phyloP scores from a whole-genome alignment of 2,329 filamentous ascomycete species.

The Ilyonectria sp. region DNA sequence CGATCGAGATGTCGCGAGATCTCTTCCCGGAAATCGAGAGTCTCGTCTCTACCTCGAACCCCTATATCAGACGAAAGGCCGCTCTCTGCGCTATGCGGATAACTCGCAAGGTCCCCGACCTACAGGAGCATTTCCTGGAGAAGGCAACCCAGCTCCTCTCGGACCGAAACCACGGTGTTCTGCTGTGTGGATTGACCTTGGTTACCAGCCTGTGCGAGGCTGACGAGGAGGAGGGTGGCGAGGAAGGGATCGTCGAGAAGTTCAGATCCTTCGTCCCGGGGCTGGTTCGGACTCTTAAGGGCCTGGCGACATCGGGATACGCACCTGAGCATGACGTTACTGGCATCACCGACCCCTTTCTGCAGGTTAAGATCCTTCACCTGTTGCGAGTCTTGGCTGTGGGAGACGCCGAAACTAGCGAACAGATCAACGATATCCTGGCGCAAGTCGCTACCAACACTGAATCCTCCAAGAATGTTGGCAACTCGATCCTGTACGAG shows the following conservation, averaged over 20 bases:
- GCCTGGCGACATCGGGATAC: slow-evolving; percentile 94
- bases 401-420: slow-evolving; percentile 89
- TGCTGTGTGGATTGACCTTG: slow-evolving; percentile 92
- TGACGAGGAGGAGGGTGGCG: slow-evolving; percentile 92
- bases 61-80: slow-evolving; percentile 98
- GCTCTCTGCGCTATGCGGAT: slow-evolving; percentile 99
- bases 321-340: slow-evolving; percentile 98
- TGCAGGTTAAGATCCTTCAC: slow-evolving; percentile 96
- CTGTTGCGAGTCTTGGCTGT: slow-evolving; percentile 88
- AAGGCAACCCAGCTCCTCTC: slow-evolving; percentile 91
- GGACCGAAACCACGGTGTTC: slow-evolving; percentile 95
- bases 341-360: slow-evolving; percentile 96
- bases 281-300: slow-evolving; percentile 91
- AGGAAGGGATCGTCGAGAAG: slow-evolving; percentile 90
- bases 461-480: slow-evolving; percentile 97
- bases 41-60: slow-evolving; percentile 92
- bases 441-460: slow-evolving; percentile 99
- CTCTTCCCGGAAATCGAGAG: slow-evolving; percentile 96
- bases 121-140: slow-evolving; percentile 97
- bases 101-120: slow-evolving; percentile 96
- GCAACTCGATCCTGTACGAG: slow-evolving; percentile 98
- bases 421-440: slow-evolving; percentile 98
- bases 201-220: slow-evolving; percentile 95
- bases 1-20: slow-evolving; percentile 97
- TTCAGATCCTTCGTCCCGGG: slow-evolving; percentile 89